Conservation (phyloP, 495 filamentous ascomycete species). For the Penicillium dipodomyicola region DNA sequence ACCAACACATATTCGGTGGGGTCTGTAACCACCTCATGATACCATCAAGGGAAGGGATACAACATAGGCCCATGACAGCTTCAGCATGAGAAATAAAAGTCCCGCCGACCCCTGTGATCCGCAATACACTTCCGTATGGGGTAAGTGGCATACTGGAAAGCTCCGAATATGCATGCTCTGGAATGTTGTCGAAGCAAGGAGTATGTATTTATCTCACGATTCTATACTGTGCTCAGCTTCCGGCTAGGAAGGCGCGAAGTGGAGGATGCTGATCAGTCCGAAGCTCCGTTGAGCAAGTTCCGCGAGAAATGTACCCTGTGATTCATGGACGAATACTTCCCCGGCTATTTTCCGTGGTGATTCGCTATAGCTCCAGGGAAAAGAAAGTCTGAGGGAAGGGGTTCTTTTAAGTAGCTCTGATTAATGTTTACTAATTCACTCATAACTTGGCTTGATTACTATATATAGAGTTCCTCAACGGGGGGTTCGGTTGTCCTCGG, state of each 20-base stretch:
- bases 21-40: conserved; percentile 10
- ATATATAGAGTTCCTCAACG: neutral
- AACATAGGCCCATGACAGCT: conserved; percentile 5
- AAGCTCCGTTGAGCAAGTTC: neutral
- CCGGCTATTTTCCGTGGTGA: neutral
- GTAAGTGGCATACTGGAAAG: conserved; percentile 29
- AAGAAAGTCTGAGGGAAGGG: conserved; percentile 14
- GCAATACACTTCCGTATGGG: conserved; percentile 13
- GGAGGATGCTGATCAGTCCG: conserved; percentile 5
- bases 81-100: neutral
- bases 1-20: neutral
- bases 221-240: conserved; percentile 13
- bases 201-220: conserved; percentile 6
- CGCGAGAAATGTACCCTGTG: conserved; percentile 14
- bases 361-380: conserved; percentile 1
- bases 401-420: neutral
- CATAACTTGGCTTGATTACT: conserved; percentile 3
- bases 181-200: conserved; percentile 29
- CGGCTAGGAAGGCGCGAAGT: neutral
- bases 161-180: conserved; percentile 26
- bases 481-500: conserved; percentile 9
- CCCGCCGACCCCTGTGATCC: conserved; percentile 16
- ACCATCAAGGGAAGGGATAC: conserved; percentile 12
- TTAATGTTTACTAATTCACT: neutral
- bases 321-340: conserved; percentile 1